Evolutionary conservation across 345 rosid species (phyloP), one percentile per base, ranked within the genome.

Genomic region (Hibiscus trionum): DNA sequence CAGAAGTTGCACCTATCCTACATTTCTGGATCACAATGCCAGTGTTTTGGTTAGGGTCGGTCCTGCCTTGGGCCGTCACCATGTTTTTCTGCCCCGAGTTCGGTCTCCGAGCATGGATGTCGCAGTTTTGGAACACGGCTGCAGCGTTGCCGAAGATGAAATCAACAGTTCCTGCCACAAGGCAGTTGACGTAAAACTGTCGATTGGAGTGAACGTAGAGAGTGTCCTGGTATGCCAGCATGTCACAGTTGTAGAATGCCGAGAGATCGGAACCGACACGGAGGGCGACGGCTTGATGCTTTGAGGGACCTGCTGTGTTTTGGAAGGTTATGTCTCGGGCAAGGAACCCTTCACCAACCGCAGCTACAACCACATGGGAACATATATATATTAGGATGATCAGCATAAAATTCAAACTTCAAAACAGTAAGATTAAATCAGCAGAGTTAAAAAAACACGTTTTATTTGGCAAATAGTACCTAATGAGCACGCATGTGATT

Each of bases 21-120:
- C 81, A 86, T 61, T 88, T 94, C 11, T 94, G 98, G 46, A 94
- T 92, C 14, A 94, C 97, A 10, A 92, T 94, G 21, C 98, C 98
- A 0, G 98, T 94, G 91, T 88, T 89, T 52, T 94, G 98, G 75
- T 94, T 92, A 1, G 96, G 91, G 72, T 94, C 98, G 0, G 78
- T 80, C 24, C 97, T 77, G 69, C 98, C 98, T 55, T 94, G 98
- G 4, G 98, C 98, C 0, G 98, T 94, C 52, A 94, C 83, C 98
- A 94, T 94, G 82, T 92, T 94, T 69, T 90, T 94, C 82, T 94
- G 98, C 11, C 97, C 97, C 0, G 97, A 71, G 9, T 82, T 75
- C 7, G 98, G 98, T 1, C 69, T 79, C 6, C 98, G 94, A 11
- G 97, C 98, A 42, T 91, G 97, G 76, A 94, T 94, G 81, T 94